phyloP scores from a whole-genome alignment of 805 yeast species.

The Schizosaccharomyces japonicus region DNA sequence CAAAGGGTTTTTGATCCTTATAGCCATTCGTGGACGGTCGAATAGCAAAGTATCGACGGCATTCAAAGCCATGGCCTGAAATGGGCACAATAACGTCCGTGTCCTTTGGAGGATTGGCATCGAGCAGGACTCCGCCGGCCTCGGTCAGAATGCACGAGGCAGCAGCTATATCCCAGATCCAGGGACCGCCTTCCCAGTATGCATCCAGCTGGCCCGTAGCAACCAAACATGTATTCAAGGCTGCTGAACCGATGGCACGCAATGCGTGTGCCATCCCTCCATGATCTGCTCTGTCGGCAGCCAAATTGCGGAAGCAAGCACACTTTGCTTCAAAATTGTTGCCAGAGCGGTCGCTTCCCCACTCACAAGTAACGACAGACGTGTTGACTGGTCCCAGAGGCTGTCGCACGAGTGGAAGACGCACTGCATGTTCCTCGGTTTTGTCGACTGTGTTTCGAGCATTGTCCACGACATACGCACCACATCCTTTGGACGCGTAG shows the following conservation, averaged over 20 bases:
- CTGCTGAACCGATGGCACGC: slow-evolving; percentile 40
- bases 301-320: slow-evolving; percentile 24
- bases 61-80: not conserved
- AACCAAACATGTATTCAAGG: slow-evolving; percentile 33
- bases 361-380: slow-evolving; percentile 33
- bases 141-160: slow-evolving; percentile 39
- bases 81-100: not conserved
- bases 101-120: not conserved
- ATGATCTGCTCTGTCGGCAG: slow-evolving; percentile 22
- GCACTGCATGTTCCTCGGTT: slow-evolving; percentile 13
- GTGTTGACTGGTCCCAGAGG: slow-evolving; percentile 20
- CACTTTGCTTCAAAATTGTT: slow-evolving; percentile 27
- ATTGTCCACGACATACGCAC: slow-evolving; percentile 30
- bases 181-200: slow-evolving; percentile 49
- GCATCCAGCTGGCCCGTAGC: slow-evolving; percentile 36
- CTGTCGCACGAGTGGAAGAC: not conserved
- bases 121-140: slow-evolving; percentile 27
- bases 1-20: not conserved
- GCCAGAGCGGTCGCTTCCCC: slow-evolving; percentile 33
- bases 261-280: slow-evolving; percentile 41
- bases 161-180: slow-evolving; percentile 48
- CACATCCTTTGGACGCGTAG: slow-evolving; percentile 31
- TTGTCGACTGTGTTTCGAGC: slow-evolving; percentile 20
- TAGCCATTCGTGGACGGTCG: not conserved
- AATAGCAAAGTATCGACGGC: not conserved